These are phyloP conservation scores for Taphrina deformans DNA, from an alignment of 1,139 yeast species.

Conservation along the genomic window DNA sequence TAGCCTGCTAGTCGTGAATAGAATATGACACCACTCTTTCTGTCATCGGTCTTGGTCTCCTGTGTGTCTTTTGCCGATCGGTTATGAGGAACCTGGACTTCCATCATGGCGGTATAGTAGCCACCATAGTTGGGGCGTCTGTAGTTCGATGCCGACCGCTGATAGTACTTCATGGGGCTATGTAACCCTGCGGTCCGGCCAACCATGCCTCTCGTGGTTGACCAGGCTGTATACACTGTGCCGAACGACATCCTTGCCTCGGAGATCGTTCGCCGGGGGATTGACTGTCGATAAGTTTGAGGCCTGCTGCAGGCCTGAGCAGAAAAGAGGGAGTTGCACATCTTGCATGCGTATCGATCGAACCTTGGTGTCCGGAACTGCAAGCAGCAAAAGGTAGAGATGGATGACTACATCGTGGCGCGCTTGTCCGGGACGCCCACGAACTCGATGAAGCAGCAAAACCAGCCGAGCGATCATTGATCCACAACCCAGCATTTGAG, in stretches of 20 bases:
- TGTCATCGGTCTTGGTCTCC: background rate
- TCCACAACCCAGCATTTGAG: background rate
- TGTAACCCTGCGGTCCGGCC: background rate
- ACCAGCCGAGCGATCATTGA: background rate
- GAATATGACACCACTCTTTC: slow-evolving; percentile 18
- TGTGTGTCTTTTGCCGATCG: background rate
- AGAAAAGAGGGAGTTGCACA: too few species aligned
- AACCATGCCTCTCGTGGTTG: background rate
- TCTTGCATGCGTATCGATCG: too few species aligned
- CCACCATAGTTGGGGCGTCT: slow-evolving; percentile 27
- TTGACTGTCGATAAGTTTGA: too few species aligned
- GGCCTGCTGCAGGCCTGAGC: too few species aligned
- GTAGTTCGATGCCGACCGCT: background rate
- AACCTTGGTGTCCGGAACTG: too few species aligned
- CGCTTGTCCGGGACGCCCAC: too few species aligned
- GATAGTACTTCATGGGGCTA: background rate
- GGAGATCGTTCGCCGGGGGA: too few species aligned
- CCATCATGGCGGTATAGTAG: slow-evolving; percentile 27
- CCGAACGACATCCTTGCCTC: background rate
- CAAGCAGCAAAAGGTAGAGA: too few species aligned
- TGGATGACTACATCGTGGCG: background rate
- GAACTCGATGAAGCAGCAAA: background rate
- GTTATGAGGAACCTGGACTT: background rate
- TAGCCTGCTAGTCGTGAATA: slow-evolving; percentile 30
- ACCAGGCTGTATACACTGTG: background rate